Base-by-base conservation (phyloP, 1,284 basidiomycete genomes). In the Trichosporon sp. region DNA sequence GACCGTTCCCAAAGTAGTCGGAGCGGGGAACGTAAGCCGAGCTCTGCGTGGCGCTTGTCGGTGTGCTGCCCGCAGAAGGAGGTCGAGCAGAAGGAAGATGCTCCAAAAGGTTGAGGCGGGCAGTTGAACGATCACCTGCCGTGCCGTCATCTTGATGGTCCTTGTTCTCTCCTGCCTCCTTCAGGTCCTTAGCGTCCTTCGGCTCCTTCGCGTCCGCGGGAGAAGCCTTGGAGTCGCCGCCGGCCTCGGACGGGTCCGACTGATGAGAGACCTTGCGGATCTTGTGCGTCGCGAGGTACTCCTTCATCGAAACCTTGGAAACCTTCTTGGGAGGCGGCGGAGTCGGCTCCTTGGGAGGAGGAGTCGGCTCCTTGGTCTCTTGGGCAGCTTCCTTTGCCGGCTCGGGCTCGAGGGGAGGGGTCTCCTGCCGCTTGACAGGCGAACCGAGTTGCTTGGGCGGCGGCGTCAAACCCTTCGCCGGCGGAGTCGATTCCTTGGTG, bases 281-380 rank as follows among this genome's bases (percentile, higher is more conserved):
- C 72, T 77, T 79, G 67, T 76, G 73, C 25, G 62, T 77, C 60
- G 77, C 78, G 42, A 81, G 69, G 64, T 79, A 81, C 44, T 81
- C 80, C 21, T 73, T 70, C n/a, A 81, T 68, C 2, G 76, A 75
- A 8, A 81, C 75, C 68, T 79, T 68, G 1, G 76, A 75, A 8
- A 81, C 75, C 68, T 79, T 79, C 75, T 79, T 79, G 23, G 75
- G 75, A 47, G 76, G 77, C 25, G 74, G 74, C 18, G 66, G 74
- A 18, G 69, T 74, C 51, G 65, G 72, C 65, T 71, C 76, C 70
- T 66, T 76, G 31, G 31, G 51, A 67, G 72, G 75, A 69, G 71
- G 72, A 47, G 70, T 75, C 64, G 64, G 75, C 68, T 69, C 76
- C 72, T 65, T 75, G 44, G n/a, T 70, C 66, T 71, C 73, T 38